Evolutionary conservation across 164 flowering plant species (phyloP), one percentile per base, ranked within the genome.

Genomic region (Berberis thunbergii): DNA sequence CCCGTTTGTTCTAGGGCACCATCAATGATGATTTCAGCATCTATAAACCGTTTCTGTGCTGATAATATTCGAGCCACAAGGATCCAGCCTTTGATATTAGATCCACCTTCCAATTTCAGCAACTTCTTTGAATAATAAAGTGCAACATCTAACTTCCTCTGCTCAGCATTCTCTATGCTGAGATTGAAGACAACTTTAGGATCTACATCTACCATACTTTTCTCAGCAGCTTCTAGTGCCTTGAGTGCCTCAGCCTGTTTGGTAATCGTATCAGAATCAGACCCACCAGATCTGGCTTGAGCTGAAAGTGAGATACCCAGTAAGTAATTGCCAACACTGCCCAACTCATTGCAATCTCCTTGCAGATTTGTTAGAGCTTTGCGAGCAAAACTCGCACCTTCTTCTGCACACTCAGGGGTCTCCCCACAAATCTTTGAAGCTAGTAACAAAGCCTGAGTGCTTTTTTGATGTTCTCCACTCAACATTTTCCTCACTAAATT

Each of bases 1-100:
- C 86, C 95, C 9, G 86, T 83, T 62, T 94, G 85, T 43, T 94
- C 96, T 45, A 94, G 59, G 61, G 93, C 97, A 76, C 84, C 86
- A 83, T 86, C 73, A 7, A 89, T 73, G 49, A 89, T 72, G 40
- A 65, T 64, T 74, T 91, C 97, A 2, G 99, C 96, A 71, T 91
- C 96, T 40, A 53, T 26, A 73, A 75, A 91, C 60, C 77, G 74
- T 68, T 86, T 86, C 45, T 88, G 86, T 75, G 96, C 96, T 26
- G 99, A 87, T 64, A 94, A 76, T 63, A 89, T 84, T 45, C 91
- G 80, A 69, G 93, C 95, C 74, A 91, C 70, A 38, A 91, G 78
- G 49, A 81, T 63, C 80, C 89, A 89, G 7, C 79, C 86, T 76
- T 69, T 79, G 7, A 83, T 64, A 65, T 69, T 76, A 49, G 85